phyloP scores from a whole-genome alignment of 164 flowering plant genomes.

The Pachysandra terminalis region DNA sequence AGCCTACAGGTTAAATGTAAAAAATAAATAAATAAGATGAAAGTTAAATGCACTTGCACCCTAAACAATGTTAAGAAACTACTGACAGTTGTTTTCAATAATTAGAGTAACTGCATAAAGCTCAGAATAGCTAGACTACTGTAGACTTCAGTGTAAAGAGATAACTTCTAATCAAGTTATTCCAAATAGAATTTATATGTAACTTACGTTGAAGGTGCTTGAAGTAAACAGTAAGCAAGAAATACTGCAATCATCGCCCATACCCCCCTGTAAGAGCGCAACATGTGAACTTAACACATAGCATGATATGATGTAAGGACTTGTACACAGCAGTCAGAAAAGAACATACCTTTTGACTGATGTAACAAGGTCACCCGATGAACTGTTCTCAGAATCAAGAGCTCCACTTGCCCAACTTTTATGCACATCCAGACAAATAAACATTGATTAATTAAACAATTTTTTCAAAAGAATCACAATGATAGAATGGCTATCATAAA shows the following conservation, averaged over 20 bases:
- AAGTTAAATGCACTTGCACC: too few relatives aligned
- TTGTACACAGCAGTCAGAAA: background rate
- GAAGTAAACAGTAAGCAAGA: constrained; percentile 91
- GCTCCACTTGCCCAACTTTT: constrained; percentile 98
- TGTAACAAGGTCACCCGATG: constrained; percentile 58
- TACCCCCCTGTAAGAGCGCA: constrained; percentile 55
- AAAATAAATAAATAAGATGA: too few relatives aligned
- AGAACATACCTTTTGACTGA: constrained; percentile 76
- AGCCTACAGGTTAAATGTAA: too few relatives aligned
- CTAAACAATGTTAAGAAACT: too few relatives aligned
- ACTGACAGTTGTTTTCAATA: too few relatives aligned
- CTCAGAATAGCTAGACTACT: too few relatives aligned
- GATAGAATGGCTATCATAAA: background rate
- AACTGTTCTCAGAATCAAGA: constrained; percentile 70
- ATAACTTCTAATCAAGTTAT: too few relatives aligned
- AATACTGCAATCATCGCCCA: constrained; percentile 98
- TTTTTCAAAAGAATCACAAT: background rate
- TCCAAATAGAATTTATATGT: background rate
- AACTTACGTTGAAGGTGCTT: constrained; percentile 99
- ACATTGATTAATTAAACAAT: too few relatives aligned
- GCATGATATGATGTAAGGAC: background rate
- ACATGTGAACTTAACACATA: background rate
- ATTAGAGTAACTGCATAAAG: too few relatives aligned
- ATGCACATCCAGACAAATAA: background rate
- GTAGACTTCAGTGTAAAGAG: background rate